Evolutionary conservation across 148 eudicot species (phyloP), one percentile per base, ranked within the genome.

Genomic region (Chenopodium album): DNA sequence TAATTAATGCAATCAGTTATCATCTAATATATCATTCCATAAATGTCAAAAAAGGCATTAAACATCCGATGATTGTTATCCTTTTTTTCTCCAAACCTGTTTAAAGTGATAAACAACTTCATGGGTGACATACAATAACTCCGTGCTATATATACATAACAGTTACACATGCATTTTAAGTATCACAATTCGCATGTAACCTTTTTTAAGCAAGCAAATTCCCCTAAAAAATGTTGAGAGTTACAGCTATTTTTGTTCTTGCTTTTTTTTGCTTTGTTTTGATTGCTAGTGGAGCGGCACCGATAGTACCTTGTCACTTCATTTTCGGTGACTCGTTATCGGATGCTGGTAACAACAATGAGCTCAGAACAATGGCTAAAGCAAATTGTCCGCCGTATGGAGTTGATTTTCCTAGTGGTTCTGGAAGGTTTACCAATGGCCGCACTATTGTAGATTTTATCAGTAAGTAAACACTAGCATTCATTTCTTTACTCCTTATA

Each of bases 401-500:
- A 32, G 52, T 83, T 17, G 85, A 83, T 56, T 83, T 73, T 73
- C 78, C 74, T 0, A 47, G 46, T 6, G 44, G 26, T 3, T 74
- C 79, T 4, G 85, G 82, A 32, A 79, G 85, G 32, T 83, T 83
- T 54, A 73, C 82, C 0, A 83, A 83, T 79, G 85, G 85, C 12
- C 74, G 59, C 1, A 83, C 74, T 22, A 23, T 22, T 1, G 68
- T 23, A 12, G 85, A 83, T 67, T 26, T 79, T 4, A 26, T 78
- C 32, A 73, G 85, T 83, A 74, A 60, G 85, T 0, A 37, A 37
- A 37, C 41, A 37, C 41, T 37, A 37, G 41, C 6, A 37, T 37
- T 4, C 41, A 37, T 4, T 37, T 37, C 41, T 37, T 37, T 37
- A 5, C 0, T 37, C 41, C 41, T 37, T 37, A 37, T 37, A 37